Percentiles rank a stretch among this genome's conserved stretches.
These are phyloP conservation scores for Kurtzmaniella quercitrusa DNA, from an alignment of 1,139 yeast genomes.

Conservation along the genomic window DNA sequence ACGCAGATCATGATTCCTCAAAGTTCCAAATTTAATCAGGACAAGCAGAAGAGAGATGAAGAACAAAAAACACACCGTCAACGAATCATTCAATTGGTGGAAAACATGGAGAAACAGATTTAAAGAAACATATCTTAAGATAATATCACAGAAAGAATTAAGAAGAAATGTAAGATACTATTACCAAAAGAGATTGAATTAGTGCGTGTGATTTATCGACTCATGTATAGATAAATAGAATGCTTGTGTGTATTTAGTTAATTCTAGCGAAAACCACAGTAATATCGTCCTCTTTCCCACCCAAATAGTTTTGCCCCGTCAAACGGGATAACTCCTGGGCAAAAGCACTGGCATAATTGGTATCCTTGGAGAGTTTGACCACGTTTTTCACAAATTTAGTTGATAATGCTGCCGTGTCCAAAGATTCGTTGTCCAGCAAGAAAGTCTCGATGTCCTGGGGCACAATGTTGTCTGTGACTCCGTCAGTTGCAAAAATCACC, in stretches of 20 bases:
- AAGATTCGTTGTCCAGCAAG: slow-evolving; percentile 37
- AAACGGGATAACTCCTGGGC: slow-evolving; percentile 72
- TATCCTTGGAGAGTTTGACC: slow-evolving; percentile 65
- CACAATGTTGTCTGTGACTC: slow-evolving; percentile 82
- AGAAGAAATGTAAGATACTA: not conserved
- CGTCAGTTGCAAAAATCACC: slow-evolving; percentile 87
- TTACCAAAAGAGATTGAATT: not conserved
- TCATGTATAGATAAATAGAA: too few relatives aligned
- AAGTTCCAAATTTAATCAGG: slow-evolving; percentile 44
- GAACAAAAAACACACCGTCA: slow-evolving; percentile 33
- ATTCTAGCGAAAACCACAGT: slow-evolving; percentile 73
- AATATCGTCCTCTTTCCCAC: slow-evolving; percentile 95
- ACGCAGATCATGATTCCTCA: slow-evolving; percentile 47
- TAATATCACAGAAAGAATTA: not conserved
- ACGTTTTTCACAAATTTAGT: slow-evolving; percentile 64
- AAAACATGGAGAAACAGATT: slow-evolving; percentile 28
- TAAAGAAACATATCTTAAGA: too few relatives aligned
- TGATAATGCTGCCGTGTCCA: slow-evolving; percentile 37
- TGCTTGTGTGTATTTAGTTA: slow-evolving; percentile 13
- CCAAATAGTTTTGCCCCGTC: slow-evolving; percentile 69
- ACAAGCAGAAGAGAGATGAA: slow-evolving; percentile 29
- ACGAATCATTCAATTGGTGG: slow-evolving; percentile 39
- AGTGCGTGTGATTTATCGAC: too few relatives aligned
- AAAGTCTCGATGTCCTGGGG: slow-evolving; percentile 68
- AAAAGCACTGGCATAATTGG: slow-evolving; percentile 77